Conservation (phyloP, 1,284 basidiomycete species). For the Irpex sp. region DNA sequence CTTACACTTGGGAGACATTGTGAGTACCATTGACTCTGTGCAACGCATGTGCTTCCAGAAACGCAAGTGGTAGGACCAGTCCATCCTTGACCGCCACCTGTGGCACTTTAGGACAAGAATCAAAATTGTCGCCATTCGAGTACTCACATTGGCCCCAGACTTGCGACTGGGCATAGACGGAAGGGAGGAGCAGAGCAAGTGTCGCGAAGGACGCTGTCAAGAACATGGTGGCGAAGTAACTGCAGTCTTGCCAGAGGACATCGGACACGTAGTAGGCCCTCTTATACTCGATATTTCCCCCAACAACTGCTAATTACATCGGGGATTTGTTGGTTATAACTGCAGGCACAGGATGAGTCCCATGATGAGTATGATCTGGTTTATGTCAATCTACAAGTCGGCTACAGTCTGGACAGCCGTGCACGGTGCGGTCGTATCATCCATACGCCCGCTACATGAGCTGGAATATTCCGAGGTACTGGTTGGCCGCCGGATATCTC, state of each 20-base stretch:
- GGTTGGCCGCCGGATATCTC: not conserved
- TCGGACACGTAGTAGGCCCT: not conserved
- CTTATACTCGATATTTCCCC: not conserved
- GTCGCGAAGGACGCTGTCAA: conserved; percentile 24
- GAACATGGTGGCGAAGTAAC: conserved; percentile 18
- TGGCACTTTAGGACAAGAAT: not conserved
- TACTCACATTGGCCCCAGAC: conserved; percentile 34
- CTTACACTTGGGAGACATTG: conserved; percentile 30
- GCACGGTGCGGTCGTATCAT: not conserved
- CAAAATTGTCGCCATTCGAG: not conserved
- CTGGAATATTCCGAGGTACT: not conserved
- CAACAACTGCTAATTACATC: not conserved
- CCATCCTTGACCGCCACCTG: conserved; percentile 34
- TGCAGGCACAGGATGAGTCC: not conserved
- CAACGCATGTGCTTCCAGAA: conserved; percentile 25
- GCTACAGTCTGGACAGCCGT: too few species aligned
- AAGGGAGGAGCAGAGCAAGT: conserved; percentile 26
- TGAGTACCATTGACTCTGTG: conserved; percentile 30
- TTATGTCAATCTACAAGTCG: too few species aligned
- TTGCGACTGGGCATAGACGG: conserved; percentile 26
- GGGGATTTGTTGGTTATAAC: not conserved
- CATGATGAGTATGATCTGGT: not conserved
- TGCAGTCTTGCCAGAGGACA: not conserved
- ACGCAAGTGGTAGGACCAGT: conserved; percentile 34
- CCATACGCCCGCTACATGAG: not conserved